Evolutionary conservation across 768 basidiomycete genomes (phyloP).

Genomic region (Calocybe indica): DNA sequence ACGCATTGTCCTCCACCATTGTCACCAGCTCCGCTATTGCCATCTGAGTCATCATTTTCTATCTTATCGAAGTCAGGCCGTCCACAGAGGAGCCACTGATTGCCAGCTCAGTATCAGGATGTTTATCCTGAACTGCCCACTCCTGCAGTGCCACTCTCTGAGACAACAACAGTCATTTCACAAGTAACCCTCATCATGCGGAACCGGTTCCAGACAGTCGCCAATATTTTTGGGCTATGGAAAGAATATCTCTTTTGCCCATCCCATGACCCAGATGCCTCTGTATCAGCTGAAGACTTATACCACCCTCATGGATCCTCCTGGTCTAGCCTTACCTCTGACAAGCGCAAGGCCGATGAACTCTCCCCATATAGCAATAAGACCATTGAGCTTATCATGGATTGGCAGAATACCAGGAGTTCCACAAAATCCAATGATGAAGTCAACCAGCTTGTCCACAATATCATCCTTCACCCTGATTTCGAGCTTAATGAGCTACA

Average conservation of each 20-base stretch:
- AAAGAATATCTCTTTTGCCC: slow-evolving; percentile 14
- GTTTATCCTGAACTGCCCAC: no score
- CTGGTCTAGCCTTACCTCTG: not conserved
- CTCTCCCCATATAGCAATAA: slow-evolving; percentile 23
- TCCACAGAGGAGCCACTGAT: no score
- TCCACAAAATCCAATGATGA: slow-evolving; percentile 3
- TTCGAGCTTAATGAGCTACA: slow-evolving; percentile 8
- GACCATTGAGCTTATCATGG: slow-evolving; percentile 15
- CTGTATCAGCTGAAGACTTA: slow-evolving; percentile 11
- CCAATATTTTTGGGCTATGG: slow-evolving; percentile 11
- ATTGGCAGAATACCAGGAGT: slow-evolving; percentile 7
- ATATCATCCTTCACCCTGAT: slow-evolving; percentile 13
- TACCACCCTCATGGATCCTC: slow-evolving; percentile 4
- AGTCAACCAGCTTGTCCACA: slow-evolving; percentile 4
- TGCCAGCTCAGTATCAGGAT: no score
- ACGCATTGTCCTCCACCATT: no score
- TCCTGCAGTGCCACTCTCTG: no score
- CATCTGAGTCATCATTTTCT: no score
- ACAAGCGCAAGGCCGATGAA: not conserved
- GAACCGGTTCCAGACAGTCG: slow-evolving; percentile 8
- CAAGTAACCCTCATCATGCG: slow-evolving; percentile 12
- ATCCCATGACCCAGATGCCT: slow-evolving; percentile 12
- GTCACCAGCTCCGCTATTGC: no score
- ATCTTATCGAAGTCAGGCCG: no score
- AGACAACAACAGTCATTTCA: not conserved